Base-by-base conservation (phyloP, 2,329 filamentous ascomycete genomes). In the Calonectria ilicicola region DNA sequence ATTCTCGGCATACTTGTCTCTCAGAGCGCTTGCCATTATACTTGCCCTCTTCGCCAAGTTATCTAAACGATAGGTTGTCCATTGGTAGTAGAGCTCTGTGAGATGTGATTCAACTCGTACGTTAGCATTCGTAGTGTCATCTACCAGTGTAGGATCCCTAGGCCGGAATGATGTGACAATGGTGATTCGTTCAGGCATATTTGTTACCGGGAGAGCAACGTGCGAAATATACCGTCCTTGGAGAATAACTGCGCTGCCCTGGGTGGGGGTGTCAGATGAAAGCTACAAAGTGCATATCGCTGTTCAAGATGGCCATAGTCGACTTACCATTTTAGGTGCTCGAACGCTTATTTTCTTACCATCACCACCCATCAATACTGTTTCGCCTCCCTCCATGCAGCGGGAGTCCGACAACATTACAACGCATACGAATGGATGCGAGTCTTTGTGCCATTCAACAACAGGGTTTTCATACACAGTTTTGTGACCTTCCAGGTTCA, bases 381-480 rank as follows among this genome's bases (percentile, higher is more conserved):
- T 82, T 69, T 81, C 80, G 21, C 80, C 87, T 35, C 87, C 87
- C 40, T 84, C 77, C 87, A 89, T 89, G 53, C 81, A 78, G 29
- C 82, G 83, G 32, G 84, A 84, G 74, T 89, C 87, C 40, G 84
- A 86, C 73, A 89, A 83, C 87, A 88, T 89, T 5, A 87, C 80
- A 27, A 89, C 87, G 74, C 87, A 89, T 27, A 89, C 87, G 68
- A 87, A 88, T 1, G 87, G 87, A 74, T 87, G 87, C 62, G 84
- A 86, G 76, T 89, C 88, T 75, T 84, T 84, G 79, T 89, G 87
- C 87, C 88, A 89, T 12, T 79, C 78, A 15, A 81, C 76, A 42
- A 78, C 72, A 1, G 77, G 65, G 19, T 77, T 75, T 7, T 74
- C 79, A 46, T 65, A 77, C 17, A 9, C 17, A 23, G 23, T 7